Base-by-base conservation (phyloP, 352 stramenopile species). In the Pythium catenulatum region DNA sequence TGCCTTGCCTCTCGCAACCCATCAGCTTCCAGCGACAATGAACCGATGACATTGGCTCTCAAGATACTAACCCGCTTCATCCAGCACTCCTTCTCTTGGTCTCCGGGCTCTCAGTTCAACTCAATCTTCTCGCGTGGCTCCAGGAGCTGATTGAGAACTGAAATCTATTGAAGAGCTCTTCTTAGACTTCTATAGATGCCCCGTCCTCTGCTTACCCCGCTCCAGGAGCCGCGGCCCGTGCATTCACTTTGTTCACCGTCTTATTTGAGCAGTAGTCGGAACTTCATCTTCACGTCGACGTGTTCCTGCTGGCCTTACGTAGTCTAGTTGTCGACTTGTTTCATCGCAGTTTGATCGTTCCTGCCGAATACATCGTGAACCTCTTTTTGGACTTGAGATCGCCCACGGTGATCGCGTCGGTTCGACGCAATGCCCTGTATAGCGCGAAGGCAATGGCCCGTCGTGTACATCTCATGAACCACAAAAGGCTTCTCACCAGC, bases 401-500 rank as follows among this genome's bases (percentile, higher is more conserved):
- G 1, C 8, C 30, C 3, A 74, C 48, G 0, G 56, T 74, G 0
- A 74, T 82, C n/a, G 54, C 52, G 41, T 92, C 87, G 4, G 85
- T 34, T 15, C 43, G 58, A 1, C 87, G 32, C 0, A 82, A 88
- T 23, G 73, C 87, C 14, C 58, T 17, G 23, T 92, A 74, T 9
- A 92, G 79, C 0, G 75, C 80, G 45, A 82, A 92, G 0, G 80
- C 43, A 30, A 89, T 91, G 72, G 89, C 79, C 0, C 87, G 86
- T 5, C 87, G 45, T 0, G 83, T 92, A 61, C 74, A 91, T 0
- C 87, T 37, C 4, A 83, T 45, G 0, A 92, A 37, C 87, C 90
- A 92, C 32, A 91, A 19, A 14, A 91, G 68, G 27, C 86, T 92
- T 0, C 84, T 84, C 1, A 90, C 79, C 9, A 94, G 17, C 0